Evolutionary conservation across 2,329 filamentous ascomycete species (phyloP), one percentile per base, ranked within the genome.

Genomic region (Alternaria rosae): DNA sequence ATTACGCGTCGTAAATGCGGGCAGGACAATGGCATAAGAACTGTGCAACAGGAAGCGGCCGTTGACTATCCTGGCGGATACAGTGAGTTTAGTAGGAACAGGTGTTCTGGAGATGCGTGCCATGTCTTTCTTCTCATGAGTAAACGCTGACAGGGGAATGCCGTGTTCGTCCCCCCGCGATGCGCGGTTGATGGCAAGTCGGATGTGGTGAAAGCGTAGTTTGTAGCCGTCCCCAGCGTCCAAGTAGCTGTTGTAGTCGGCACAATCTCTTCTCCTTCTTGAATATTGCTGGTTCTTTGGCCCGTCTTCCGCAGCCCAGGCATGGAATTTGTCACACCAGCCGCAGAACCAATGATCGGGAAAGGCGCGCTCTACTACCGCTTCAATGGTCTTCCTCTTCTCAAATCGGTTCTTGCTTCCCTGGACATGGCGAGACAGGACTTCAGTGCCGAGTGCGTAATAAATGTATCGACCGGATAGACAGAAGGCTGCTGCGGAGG

Each of bases 261-360:
- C 57, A 35, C 76, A 78, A 20, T 67, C 57, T 13, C 65, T 54
- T 21, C 55, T 61, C 13, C 30, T 57, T 15, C 64, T 64, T 23
- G 4, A 21, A 15, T 26, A 41, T 3, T 48, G 20, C 53, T 48
- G 23, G 54, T 26, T 53, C 51, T 20, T 52, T 10, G 65, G 75
- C 17, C 65, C 63, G 8, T 69, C 62, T 9, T 57, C 43, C 3
- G 52, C 13, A 2, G 59, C 35, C 69, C 69, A 73, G 1, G 43
- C 9, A 28, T 78, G 76, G 61, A 78, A 78, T 26, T 53, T 67
- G 38, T 76, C 73, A 62, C 76, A 78, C 75, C 74, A 78, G 3
- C 72, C 70, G 58, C 76, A 78, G 66, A 71, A 76, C 73, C 73
- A 78, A 54, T 73, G 66, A 1, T 66, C 68, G 1, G 75, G 73